A percentile compares a stretch with the other conserved stretches of the same genome.
Evolutionary conservation across 768 basidiomycete species (phyloP).

Genomic region (Lactarius sanguifluus): DNA sequence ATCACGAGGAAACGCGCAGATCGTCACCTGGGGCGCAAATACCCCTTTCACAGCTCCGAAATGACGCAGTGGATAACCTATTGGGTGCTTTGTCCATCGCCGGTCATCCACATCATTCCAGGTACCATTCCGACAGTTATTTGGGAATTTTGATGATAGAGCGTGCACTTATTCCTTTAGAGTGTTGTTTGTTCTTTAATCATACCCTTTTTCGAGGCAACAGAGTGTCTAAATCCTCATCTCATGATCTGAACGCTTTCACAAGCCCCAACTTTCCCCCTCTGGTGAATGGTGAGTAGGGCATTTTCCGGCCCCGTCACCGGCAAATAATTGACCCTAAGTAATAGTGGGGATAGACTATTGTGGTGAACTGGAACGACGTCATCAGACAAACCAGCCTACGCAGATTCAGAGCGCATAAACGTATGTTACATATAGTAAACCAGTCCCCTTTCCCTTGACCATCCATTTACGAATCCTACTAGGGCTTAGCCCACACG

Average conservation of each 20-base stretch:
- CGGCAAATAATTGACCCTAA: not conserved
- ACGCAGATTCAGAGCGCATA: constrained; percentile 78
- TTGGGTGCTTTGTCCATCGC: constrained; percentile 88
- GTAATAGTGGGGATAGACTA: constrained; percentile 81
- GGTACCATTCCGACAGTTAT: constrained; percentile 44
- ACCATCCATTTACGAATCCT: constrained; percentile 10
- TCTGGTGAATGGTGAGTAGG: constrained; percentile 66
- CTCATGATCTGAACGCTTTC: constrained; percentile 82
- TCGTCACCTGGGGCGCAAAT: constrained; percentile 94
- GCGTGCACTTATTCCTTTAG: constrained; percentile 39
- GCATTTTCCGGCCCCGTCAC: not conserved
- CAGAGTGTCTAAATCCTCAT: constrained; percentile 78
- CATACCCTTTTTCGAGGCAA: constrained; percentile 86
- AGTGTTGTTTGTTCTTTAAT: constrained; percentile 88
- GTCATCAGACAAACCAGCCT: constrained; percentile 81
- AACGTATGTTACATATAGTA: constrained; percentile 45
- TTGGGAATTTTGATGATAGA: not conserved
- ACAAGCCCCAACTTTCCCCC: constrained; percentile 82
- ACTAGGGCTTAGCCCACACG: constrained; percentile 80
- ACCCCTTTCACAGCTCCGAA: constrained; percentile 85
- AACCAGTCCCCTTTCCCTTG: not conserved
- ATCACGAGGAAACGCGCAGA: constrained; percentile 43
- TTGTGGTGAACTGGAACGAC: constrained; percentile 85
- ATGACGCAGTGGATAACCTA: constrained; percentile 92
- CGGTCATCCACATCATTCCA: constrained; percentile 88